phyloP scores from a whole-genome alignment of 1,284 basidiomycete genomes.

The Clitocybe nebularis region DNA sequence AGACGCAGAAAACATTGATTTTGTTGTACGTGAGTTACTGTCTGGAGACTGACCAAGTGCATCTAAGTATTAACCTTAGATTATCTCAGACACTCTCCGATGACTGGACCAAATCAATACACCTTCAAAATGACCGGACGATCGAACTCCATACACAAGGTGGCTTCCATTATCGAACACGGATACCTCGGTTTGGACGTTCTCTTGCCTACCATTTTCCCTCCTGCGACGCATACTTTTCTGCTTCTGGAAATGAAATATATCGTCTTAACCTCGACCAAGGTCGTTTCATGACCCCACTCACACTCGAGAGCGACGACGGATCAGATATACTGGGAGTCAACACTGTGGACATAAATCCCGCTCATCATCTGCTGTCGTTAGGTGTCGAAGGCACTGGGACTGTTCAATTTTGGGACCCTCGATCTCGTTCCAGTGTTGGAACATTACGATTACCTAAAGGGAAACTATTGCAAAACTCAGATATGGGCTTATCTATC shows the following conservation, averaged over 20 bases:
- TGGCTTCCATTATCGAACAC: conserved; percentile 87
- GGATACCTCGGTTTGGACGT: conserved; percentile 93
- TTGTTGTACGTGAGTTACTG: conserved; percentile 77
- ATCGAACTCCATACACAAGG: conserved; percentile 94
- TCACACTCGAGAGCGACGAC: conserved; percentile 57
- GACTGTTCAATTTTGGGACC: conserved; percentile 96
- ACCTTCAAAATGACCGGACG: conserved; percentile 94
- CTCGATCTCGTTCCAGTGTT: conserved; percentile 76
- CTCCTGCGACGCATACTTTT: conserved; percentile 77
- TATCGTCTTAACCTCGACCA: conserved; percentile 95
- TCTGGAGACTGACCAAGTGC: conserved; percentile 3
- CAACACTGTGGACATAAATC: conserved; percentile 91
- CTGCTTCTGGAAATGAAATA: conserved; percentile 80
- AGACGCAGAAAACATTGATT: conserved; percentile 97
- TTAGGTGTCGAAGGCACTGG: conserved; percentile 87
- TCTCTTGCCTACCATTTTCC: conserved; percentile 88
- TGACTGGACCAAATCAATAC: conserved; percentile 99
- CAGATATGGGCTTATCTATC: conserved; percentile 53
- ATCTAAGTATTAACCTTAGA: conserved; percentile 2
- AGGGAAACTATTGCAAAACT: conserved; percentile 49
- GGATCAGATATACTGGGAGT: conserved; percentile 71
- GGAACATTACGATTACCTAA: conserved; percentile 76
- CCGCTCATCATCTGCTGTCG: conserved; percentile 86
- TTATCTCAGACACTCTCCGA: conserved; percentile 80
- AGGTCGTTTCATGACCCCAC: conserved; percentile 86